Evolutionary conservation across 176 grass and related monocot genomes (phyloP), one percentile per base, ranked within the genome.

Genomic region (Oryza meridionalis): DNA sequence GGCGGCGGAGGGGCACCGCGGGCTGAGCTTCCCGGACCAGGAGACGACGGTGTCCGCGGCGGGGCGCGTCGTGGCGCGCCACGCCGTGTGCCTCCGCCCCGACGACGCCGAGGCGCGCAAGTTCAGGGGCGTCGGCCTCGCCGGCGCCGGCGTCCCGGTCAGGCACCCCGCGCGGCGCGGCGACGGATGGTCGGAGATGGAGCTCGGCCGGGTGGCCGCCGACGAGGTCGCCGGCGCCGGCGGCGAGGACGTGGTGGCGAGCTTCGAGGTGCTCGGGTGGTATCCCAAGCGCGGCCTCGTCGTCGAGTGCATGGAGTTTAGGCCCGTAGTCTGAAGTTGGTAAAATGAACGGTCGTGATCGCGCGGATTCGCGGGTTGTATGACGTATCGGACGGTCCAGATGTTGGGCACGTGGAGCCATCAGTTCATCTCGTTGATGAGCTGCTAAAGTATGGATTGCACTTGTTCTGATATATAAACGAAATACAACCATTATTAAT

Each of bases 141-240:
- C 4, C n/a, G 14, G 2, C 13, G 26, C 14, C 3, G 64, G 0
- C 2, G 65, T 0, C 7, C 31, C 1, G 38, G 1, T 10, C 17
- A 77, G 42, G 14, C 16, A 40, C 1, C 89, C 89, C 5, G 35
- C 13, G 22, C 2, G 19, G 15, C 27, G 89, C 13, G 13, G 5
- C 0, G 77, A 91, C 21, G 81, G 71, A 22, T 91, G 88, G 88
- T 76, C 67, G 88, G 84, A 90, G 84, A 4, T 90, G 65, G 88
- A 90, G 84, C 76, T 90, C 67, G 88, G 88, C 3, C 31, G 26
- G 11, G 2, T 86, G 3, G 0, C 31, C 22, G 43, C 51, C 27
- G 42, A 38, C 53, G 55, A 63, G 49, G 38, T 40, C 38, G 38
- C 37, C 37, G 37, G 37, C 37, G 37, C 37, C 2, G 11, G 17